phyloP scores from a whole-genome alignment of 306 rosid species.

The Acmispon strigosus region DNA sequence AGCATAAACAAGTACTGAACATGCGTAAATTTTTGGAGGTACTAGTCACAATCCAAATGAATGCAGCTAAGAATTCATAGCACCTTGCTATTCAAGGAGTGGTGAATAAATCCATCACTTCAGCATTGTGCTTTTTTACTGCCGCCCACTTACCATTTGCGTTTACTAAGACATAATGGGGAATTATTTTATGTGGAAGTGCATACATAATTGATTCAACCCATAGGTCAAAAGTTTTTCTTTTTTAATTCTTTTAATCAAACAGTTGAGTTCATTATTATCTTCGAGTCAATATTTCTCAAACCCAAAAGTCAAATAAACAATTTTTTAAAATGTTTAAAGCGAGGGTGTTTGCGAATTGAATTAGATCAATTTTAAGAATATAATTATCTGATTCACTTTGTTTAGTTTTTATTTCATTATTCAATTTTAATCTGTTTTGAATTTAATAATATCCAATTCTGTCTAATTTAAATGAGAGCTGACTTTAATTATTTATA shows the following conservation, averaged over 20 bases:
- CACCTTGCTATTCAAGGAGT: not conserved
- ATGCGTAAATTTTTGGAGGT: not conserved
- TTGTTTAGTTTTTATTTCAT: too few relatives aligned
- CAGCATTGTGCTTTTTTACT: not conserved
- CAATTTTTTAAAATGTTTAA: not conserved
- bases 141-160: not conserved
- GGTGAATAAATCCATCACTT: constrained; percentile 1
- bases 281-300: constrained; percentile 6
- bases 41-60: constrained; percentile 6
- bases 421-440: too few relatives aligned
- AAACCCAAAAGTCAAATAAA: constrained; percentile 13
- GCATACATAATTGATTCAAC: constrained; percentile 16
- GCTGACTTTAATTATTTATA: too few relatives aligned
- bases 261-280: not conserved
- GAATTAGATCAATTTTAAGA: too few relatives aligned
- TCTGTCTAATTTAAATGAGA: too few relatives aligned
- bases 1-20: not conserved
- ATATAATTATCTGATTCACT: too few relatives aligned
- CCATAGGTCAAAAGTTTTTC: not conserved
- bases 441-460: too few relatives aligned
- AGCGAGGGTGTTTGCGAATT: too few relatives aligned
- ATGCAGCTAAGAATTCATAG: not conserved
- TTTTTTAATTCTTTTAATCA: not conserved
- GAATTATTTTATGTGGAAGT: not conserved
- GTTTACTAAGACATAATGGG: constrained; percentile 4